Base-by-base conservation (phyloP, 2,329 filamentous ascomycete genomes). In the Aspergillus spinulosporus region DNA sequence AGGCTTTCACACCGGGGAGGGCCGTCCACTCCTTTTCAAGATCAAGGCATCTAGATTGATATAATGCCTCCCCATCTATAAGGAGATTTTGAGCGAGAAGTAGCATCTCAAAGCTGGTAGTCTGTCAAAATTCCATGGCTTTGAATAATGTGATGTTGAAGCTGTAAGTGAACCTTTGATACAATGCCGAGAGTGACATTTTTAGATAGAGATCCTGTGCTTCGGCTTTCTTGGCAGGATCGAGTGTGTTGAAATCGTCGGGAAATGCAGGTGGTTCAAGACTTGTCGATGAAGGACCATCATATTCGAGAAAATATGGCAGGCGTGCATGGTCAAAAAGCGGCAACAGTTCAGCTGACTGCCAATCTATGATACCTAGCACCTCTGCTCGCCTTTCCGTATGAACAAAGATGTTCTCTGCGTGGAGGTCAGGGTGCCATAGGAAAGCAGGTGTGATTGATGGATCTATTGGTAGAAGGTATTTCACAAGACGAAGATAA, bases 391-490 rank as follows among this genome's bases (percentile, higher is more conserved):
- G 63, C 15, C 44, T 56, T 9, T 59, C 42, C 2, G 63, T 62
- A 39, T 68, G 29, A 1, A 67, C 63, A 48, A 65, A 67, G 15
- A 68, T 62, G 49, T 67, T 78, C 6, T 67, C 72, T 14, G 54
- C 53, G 49, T 78, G 74, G 15, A 77, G 61, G 49, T 78, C 74
- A 36, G 56, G 58, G 52, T 78, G 72, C 74, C 66, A 68, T 28
- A 70, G 50, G 67, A 72, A 53, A 7, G 57, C 40, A 7, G 67
- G 63, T 9, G 59, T 50, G 36, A 72, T 65, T 12, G 60, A 49
- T 50, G 39, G 15, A 52, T 73, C 66, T 39, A 21, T 58, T 3
- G 66, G 71, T 7, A 71, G 56, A 28, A 73, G 56, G 47, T 61
- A 61, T 21, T 60, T 65, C 15, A 68, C 54, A 5, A 72, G 36